These are phyloP conservation scores for Berkeleyomyces basicola DNA, from an alignment of 2,329 filamentous ascomycete species.

Conservation along the genomic window DNA sequence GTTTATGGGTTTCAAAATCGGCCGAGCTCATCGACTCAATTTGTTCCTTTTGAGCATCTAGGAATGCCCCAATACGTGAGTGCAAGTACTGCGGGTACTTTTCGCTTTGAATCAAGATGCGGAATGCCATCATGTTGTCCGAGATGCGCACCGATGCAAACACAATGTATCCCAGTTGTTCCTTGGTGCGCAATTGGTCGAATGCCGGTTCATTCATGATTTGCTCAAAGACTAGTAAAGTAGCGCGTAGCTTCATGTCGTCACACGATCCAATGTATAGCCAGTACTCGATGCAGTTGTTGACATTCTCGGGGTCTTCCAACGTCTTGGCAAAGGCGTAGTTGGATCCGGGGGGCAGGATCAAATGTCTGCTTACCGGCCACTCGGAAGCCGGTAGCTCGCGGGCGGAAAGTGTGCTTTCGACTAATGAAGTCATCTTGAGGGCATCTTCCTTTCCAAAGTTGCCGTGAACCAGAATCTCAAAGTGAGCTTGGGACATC, in stretches of 20 bases:
- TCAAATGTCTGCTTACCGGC: slow-evolving; percentile 58
- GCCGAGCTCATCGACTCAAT: slow-evolving; percentile 61
- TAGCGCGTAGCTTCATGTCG: slow-evolving; percentile 55
- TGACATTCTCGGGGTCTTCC: slow-evolving; percentile 77
- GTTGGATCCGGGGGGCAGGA: slow-evolving; percentile 66
- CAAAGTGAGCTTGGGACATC: slow-evolving; percentile 69
- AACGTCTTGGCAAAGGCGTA: slow-evolving; percentile 67
- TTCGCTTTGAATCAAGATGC: slow-evolving; percentile 89
- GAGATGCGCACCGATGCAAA: slow-evolving; percentile 62
- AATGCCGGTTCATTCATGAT: slow-evolving; percentile 88
- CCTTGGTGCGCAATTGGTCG: slow-evolving; percentile 87
- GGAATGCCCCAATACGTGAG: slow-evolving; percentile 70
- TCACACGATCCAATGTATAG: slow-evolving; percentile 52
- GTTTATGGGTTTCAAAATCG: slow-evolving; percentile 83
- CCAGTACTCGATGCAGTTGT: slow-evolving; percentile 69
- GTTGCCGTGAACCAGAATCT: slow-evolving; percentile 81
- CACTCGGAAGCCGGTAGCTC: slow-evolving; percentile 62
- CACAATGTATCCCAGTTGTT: slow-evolving; percentile 93
- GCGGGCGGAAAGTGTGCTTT: slow-evolving; percentile 58
- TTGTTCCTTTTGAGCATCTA: slow-evolving; percentile 47
- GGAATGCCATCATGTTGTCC: slow-evolving; percentile 66
- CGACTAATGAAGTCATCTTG: slow-evolving; percentile 67
- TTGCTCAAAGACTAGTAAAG: slow-evolving; percentile 68
- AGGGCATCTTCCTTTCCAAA: slow-evolving; percentile 86
- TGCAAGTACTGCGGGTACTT: slow-evolving; percentile 71